A percentile compares a stretch with the other conserved stretches of the same genome.
Evolutionary conservation across 139 green algal genomes (phyloP).

Genomic region (Coelastrella sp.): DNA sequence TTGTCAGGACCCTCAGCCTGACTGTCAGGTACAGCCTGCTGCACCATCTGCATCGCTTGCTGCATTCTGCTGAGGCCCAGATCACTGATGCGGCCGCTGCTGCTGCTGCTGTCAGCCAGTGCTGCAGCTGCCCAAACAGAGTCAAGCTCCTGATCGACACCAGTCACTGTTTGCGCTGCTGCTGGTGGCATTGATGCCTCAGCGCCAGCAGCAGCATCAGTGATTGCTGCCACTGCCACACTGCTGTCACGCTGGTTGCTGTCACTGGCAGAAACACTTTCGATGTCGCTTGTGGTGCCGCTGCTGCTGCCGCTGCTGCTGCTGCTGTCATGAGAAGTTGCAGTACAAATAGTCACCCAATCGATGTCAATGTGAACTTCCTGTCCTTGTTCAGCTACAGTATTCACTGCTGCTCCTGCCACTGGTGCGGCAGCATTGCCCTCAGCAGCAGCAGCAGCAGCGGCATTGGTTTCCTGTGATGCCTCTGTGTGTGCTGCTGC

Average conservation of each 20-base stretch:
- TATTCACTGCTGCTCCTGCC: background rate
- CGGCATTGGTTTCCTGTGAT: background rate
- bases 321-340: background rate
- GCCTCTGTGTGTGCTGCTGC: background rate
- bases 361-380: background rate
- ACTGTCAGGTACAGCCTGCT: background rate
- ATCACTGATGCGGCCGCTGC: background rate
- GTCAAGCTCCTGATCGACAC: no score
- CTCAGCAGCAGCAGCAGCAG: background rate
- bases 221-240: background rate
- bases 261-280: background rate
- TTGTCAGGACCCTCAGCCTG: no score
- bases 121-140: background rate
- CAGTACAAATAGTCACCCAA: background rate
- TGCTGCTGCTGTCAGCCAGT: background rate
- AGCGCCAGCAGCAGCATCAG: no score
- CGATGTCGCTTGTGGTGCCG: background rate
- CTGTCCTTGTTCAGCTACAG: no score
- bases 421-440: no score
- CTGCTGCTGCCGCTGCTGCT: constrained; percentile 25
- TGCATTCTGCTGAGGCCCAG: background rate
- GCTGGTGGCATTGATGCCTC: background rate
- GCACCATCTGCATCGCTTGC: background rate
- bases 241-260: background rate
- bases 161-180: background rate